Evolutionary conservation across 208 protist genomes (phyloP).

Genomic region (Leishmania lainsoni): DNA sequence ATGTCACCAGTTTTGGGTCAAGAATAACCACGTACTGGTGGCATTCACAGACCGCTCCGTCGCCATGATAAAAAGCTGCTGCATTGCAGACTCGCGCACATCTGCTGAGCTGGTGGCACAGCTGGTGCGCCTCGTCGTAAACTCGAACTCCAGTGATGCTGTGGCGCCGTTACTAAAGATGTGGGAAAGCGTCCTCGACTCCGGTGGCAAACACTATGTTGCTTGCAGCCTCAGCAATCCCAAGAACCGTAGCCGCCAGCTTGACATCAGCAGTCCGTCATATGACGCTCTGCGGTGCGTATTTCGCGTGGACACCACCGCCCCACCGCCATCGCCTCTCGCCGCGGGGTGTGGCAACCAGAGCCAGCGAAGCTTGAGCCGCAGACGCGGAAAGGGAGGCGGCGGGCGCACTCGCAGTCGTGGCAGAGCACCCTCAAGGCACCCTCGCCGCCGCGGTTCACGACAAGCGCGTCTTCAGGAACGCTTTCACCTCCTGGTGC

Average conservation of each 20-base stretch:
- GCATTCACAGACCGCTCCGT: background rate
- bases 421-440: conserved; percentile 14
- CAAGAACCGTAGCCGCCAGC: conserved; percentile 27
- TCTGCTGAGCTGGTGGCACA: conserved; percentile 35
- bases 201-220: conserved; percentile 18
- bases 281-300: conserved; percentile 34
- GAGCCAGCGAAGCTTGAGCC: conserved; percentile 12
- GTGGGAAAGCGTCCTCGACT: conserved; percentile 30
- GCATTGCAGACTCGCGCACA: background rate
- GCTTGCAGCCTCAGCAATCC: conserved; percentile 37
- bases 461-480: conserved; percentile 10
- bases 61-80: background rate
- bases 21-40: conserved; percentile 4
- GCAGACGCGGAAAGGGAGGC: conserved; percentile 4
- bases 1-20: conserved; percentile 12
- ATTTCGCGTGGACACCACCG: conserved; percentile 17
- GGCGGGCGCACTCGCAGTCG: background rate
- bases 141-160: conserved; percentile 15
- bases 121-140: conserved; percentile 46
- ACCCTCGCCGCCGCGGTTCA: conserved; percentile 5
- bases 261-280: conserved; percentile 44
- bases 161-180: conserved; percentile 15
- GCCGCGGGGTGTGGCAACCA: background rate
- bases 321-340: background rate
- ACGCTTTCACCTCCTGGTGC: conserved; percentile 17